Evolutionary conservation across 2,329 filamentous ascomycete genomes (phyloP), one percentile per base, ranked within the genome.

Genomic region (Uncinocarpus reesii): DNA sequence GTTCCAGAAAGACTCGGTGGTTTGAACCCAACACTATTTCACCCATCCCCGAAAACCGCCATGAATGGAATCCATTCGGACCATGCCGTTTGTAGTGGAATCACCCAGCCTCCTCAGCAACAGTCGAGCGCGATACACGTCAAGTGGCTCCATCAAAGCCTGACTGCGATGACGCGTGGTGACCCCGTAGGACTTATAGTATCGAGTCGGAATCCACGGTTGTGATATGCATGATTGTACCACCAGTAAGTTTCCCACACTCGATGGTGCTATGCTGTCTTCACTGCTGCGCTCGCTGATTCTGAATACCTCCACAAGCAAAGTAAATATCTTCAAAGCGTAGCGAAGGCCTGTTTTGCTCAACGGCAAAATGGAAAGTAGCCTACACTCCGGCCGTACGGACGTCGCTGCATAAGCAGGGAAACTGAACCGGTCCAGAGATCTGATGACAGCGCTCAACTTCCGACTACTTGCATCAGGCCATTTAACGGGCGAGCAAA

Each of bases 381-480:
- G 34, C 42, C 35, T 45, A 24, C 31, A 40, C 18, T 32, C 29
- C 29, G 18, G 40, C 32, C 24, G 10, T 29, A 11, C n/a, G 10
- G 23, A 26, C 15, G 35, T 40, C 28, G 18, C 43, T 42, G 42
- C 32, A 72, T 73, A 77, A 74, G 73, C 73, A 63, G 65, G 20
- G 18, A 16, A n/a, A 40, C 36, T 32, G 15, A 28, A 29, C 28
- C 36, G 38, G 45, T 41, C 21, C 20, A 37, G 46, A 15, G 7
- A 42, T 26, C 47, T 49, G 63, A 70, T 71, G 70, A 75, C 70
- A 65, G 69, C 55, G 60, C 78, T 83, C 79, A 61, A 83, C 79
- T 78, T 47, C 47, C 20, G 59, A 34, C 36, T 49, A 49, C 57
- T 61, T 56, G 57, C 59, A 56, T 53, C 53, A 56, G 54, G 59